Evolutionary conservation across 2,329 filamentous ascomycete species (phyloP).

Genomic region (Neopestalotiopsis sp.): DNA sequence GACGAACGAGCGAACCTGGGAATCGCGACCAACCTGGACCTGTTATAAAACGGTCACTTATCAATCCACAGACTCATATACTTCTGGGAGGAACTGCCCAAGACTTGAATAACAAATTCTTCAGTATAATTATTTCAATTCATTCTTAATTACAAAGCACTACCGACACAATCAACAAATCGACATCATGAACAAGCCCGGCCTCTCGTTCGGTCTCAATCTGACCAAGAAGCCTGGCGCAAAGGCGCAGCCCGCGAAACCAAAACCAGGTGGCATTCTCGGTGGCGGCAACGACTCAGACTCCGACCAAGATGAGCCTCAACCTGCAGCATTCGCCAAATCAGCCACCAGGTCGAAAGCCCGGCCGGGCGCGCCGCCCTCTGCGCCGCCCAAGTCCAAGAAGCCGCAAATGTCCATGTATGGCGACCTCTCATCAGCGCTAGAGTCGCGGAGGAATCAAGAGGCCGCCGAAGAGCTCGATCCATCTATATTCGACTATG

Average conservation of each 20-base stretch:
- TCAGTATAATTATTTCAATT: background rate
- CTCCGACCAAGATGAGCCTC: conserved; percentile 6
- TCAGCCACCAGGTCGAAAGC: conserved; percentile 28
- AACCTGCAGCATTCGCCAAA: background rate
- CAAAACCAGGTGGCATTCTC: conserved; percentile 56
- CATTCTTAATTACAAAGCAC: background rate
- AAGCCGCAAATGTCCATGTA: conserved; percentile 52
- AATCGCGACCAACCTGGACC: background rate
- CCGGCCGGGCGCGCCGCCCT: conserved; percentile 58
- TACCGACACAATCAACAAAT: no score
- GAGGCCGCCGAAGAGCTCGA: conserved; percentile 71
- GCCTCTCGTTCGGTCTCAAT: conserved; percentile 63
- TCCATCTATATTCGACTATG: conserved; percentile 83
- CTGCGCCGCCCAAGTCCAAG: conserved; percentile 52
- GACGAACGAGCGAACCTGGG: background rate
- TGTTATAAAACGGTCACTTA: no score
- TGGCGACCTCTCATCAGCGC: conserved; percentile 70
- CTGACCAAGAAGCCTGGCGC: conserved; percentile 60
- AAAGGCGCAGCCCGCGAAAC: conserved; percentile 55
- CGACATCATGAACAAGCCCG: conserved; percentile 34
- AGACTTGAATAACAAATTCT: no score
- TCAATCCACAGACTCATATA: no score
- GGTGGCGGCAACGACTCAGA: conserved; percentile 52
- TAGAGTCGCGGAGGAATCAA: conserved; percentile 67
- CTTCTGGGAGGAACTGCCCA: no score